Evolutionary conservation across 2,329 filamentous ascomycete genomes (phyloP), one percentile per base, ranked within the genome.

Genomic region (Diaporthe destruens): DNA sequence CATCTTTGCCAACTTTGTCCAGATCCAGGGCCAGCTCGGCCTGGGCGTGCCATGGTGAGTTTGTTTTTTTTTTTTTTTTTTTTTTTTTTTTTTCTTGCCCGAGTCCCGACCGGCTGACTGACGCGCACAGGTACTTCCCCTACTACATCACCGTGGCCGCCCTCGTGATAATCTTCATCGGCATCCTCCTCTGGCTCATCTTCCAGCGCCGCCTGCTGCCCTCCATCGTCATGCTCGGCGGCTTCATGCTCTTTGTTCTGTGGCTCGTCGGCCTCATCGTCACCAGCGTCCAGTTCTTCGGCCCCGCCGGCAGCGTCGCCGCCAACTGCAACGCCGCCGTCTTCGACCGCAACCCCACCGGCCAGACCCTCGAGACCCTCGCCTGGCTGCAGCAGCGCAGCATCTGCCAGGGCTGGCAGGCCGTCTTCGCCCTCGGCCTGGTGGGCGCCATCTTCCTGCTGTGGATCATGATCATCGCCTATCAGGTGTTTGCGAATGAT

Each of bases 401-500:
- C 63, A 92, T 92, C 76, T 93, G 90, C 88, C 81, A 85, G 88
- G 86, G 72, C 55, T 92, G 91, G 91, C 87, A 90, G 76, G 86
- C 91, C 1, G 88, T 89, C 1, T 93, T 92, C 80, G 86, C 89
- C 0, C 90, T 92, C 79, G 86, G 86, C 23, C 80, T 93, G 32
- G 86, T 90, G 2, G 90, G 90, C 0, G 83, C 81, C 23, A 81
- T 91, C 1, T 92, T 92, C 75, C 79, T 91, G 72, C 78, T 92
- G n/a, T 92, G 90, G 90, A 89, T 92, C 77, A 91, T 92, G 85
- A 83, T 91, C 74, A 91, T 92, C 87, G 87, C 89, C 14, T 89
- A 90, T 76, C 89, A 91, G 75, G 90, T 92, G 12, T 92, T 90
- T 82, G 86, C 78, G 2, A 78, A 80, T 61, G 77, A 79, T 73